A percentile compares a stretch with the other conserved stretches of the same genome.
These are phyloP conservation scores for Miscanthus lutarioriparius DNA, from an alignment of 176 grass and related monocot genomes.

Conservation along the genomic window DNA sequence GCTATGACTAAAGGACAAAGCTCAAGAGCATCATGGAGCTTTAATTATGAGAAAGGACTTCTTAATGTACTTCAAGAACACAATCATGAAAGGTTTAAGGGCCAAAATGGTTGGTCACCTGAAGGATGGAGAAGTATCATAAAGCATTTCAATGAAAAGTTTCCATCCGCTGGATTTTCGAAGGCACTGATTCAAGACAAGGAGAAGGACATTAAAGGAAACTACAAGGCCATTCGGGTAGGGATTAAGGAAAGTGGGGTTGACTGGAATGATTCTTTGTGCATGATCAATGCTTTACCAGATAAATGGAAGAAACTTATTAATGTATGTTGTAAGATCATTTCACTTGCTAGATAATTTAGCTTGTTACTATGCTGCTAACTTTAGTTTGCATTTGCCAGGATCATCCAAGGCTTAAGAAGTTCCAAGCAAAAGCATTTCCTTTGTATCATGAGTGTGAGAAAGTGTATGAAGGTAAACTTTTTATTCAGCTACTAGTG, in stretches of 20 bases:
- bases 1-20: too few relatives aligned
- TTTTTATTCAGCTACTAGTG: neutral
- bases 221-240: neutral
- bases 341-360: too few relatives aligned
- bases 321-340: neutral
- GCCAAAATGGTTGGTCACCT: neutral
- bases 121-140: neutral
- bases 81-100: neutral
- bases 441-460: neutral
- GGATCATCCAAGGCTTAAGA: neutral
- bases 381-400: neutral
- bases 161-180: neutral
- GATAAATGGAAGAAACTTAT: neutral
- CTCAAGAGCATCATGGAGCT: neutral
- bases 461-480: neutral
- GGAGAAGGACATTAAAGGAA: neutral
- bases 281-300: neutral
- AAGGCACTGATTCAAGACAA: neutral
- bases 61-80: neutral
- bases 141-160: neutral
- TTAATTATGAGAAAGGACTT: neutral
- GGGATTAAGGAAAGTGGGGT: neutral
- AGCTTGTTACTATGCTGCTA: neutral
- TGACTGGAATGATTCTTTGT: neutral
- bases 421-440: neutral